Evolutionary conservation across 1,284 basidiomycete species (phyloP).

Genomic region (Pseudomicrostroma phylloplanum): DNA sequence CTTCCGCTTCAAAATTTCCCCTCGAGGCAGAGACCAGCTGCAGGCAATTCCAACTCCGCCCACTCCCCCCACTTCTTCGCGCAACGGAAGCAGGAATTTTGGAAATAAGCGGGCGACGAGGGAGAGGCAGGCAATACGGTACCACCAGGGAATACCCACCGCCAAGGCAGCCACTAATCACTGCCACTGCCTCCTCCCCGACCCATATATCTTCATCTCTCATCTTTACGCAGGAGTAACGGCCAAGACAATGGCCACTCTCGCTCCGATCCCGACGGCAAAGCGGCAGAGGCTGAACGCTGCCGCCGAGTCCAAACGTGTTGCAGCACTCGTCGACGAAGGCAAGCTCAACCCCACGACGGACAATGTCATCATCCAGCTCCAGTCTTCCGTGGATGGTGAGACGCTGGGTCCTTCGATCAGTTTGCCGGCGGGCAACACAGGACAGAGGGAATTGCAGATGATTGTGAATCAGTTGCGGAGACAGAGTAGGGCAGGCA

Average conservation of each 20-base stretch:
- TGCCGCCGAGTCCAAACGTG: conserved; percentile 10
- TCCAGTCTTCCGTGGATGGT: conserved; percentile 41
- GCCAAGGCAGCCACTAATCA: too few species aligned
- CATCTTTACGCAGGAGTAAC: too few species aligned
- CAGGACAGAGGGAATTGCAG: conserved; percentile 41
- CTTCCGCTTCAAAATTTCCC: too few species aligned
- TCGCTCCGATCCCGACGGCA: conserved; percentile 21
- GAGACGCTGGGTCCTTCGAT: conserved; percentile 39
- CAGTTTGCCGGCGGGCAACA: conserved; percentile 34
- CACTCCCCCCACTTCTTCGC: too few species aligned
- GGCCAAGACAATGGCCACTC: conserved; percentile 33
- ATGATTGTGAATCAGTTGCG: conserved; percentile 44
- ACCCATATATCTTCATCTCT: too few species aligned
- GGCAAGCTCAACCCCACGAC: conserved; percentile 38
- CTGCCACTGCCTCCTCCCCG: too few species aligned
- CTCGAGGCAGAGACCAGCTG: too few species aligned
- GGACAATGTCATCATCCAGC: conserved; percentile 43
- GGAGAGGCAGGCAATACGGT: too few species aligned
- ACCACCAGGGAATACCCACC: too few species aligned
- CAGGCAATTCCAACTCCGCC: too few species aligned
- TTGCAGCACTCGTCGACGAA: conserved; percentile 21
- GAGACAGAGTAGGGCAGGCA: conserved; percentile 17
- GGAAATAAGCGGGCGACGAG: too few species aligned
- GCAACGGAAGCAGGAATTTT: too few species aligned
- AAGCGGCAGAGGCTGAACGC: conserved; percentile 2